Evolutionary conservation across 2,329 filamentous ascomycete genomes (phyloP).

Genomic region (Hypoxylon sp.): DNA sequence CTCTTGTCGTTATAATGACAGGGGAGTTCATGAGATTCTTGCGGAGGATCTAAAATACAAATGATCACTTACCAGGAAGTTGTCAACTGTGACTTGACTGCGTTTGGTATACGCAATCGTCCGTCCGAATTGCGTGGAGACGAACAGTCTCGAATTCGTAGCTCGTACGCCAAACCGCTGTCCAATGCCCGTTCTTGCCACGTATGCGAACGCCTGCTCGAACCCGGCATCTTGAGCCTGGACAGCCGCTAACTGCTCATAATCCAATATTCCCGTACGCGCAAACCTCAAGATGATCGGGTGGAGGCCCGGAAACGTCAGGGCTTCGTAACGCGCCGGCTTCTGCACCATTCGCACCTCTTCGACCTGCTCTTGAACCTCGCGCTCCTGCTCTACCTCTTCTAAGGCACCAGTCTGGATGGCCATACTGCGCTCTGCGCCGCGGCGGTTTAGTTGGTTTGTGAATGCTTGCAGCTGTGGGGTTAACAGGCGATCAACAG

Average conservation of each 20-base stretch:
- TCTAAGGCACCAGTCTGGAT: conserved; percentile 64
- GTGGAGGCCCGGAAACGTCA: conserved; percentile 61
- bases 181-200: conserved; percentile 54
- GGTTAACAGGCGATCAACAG: conserved; percentile 34
- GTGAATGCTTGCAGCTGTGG: conserved; percentile 43
- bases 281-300: conserved; percentile 59
- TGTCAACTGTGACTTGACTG: conserved; percentile 44
- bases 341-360: conserved; percentile 66
- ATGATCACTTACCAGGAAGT: conserved; percentile 51
- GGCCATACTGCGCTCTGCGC: conserved; percentile 42
- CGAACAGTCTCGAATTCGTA: conserved; percentile 50
- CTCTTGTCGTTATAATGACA: neutral
- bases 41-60: neutral
- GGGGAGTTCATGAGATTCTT: neutral
- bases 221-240: conserved; percentile 51
- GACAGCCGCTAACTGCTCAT: no score
- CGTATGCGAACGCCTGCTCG: conserved; percentile 57
- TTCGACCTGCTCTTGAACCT: conserved; percentile 70
- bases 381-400: conserved; percentile 70
- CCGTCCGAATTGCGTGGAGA: conserved; percentile 61
- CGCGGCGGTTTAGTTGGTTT: conserved; percentile 48
- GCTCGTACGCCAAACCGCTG: conserved; percentile 48
- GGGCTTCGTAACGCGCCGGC: conserved; percentile 54
- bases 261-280: conserved; percentile 55
- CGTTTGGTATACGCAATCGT: conserved; percentile 53